These are phyloP conservation scores for Leishmania braziliensis DNA, from an alignment of 208 protist genomes.

Conservation along the genomic window DNA sequence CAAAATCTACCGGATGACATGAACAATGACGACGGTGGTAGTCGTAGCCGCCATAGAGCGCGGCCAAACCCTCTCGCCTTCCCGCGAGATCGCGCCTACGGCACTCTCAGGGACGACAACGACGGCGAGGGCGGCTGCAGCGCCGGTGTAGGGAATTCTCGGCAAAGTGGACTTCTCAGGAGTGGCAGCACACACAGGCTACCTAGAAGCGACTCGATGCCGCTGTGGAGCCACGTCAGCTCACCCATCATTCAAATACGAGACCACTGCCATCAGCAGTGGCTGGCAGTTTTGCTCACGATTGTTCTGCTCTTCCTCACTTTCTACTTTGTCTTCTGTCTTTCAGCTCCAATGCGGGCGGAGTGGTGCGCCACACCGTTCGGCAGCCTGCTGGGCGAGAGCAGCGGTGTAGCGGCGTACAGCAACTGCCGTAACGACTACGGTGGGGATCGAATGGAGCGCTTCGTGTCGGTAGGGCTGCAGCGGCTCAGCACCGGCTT, in stretches of 20 bases:
- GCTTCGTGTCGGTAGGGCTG: slow-evolving; percentile 61
- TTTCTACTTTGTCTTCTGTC: slow-evolving; percentile 57
- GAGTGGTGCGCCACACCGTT: slow-evolving; percentile 50
- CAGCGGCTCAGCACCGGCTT: slow-evolving; percentile 55
- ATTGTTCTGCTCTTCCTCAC: slow-evolving; percentile 50
- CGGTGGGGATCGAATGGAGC: slow-evolving; percentile 42
- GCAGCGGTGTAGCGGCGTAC: slow-evolving; percentile 53
- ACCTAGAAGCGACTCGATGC: slow-evolving; percentile 8
- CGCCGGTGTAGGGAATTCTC: background rate
- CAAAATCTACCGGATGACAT: background rate
- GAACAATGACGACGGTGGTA: background rate
- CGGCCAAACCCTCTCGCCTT: slow-evolving; percentile 40
- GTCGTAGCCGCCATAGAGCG: slow-evolving; percentile 17
- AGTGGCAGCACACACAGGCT: background rate
- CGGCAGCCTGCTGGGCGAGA: slow-evolving; percentile 58
- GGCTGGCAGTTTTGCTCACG: slow-evolving; percentile 56
- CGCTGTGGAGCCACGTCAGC: slow-evolving; percentile 45
- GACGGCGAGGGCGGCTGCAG: background rate
- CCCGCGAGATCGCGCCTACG: slow-evolving; percentile 35
- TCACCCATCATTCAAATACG: slow-evolving; percentile 50
- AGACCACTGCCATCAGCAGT: slow-evolving; percentile 77
- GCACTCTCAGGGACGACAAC: slow-evolving; percentile 26
- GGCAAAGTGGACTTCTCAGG: background rate
- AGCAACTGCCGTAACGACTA: slow-evolving; percentile 74
- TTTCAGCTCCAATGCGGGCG: slow-evolving; percentile 29